Evolutionary conservation across 2,329 filamentous ascomycete genomes (phyloP).

Genomic region (Lecanicillium sp.): DNA sequence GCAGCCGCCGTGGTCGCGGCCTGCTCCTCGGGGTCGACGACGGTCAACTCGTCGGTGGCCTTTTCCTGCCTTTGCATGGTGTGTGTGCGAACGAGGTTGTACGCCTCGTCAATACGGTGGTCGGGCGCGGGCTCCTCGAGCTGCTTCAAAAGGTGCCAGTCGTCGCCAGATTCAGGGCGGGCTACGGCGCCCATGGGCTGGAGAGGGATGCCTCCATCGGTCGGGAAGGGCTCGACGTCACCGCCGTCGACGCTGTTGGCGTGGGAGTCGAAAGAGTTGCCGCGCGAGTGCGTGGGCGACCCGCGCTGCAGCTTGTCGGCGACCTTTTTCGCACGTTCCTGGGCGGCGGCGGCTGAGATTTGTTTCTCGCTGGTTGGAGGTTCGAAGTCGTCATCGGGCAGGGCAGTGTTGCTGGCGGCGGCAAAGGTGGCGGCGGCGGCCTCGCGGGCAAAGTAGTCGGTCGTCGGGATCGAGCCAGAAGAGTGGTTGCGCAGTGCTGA

Average conservation of each 20-base stretch:
- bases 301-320: slow-evolving; percentile 34
- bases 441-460: slow-evolving; percentile 11
- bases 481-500: slow-evolving; percentile 13
- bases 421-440: slow-evolving; percentile 13
- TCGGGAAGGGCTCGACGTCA: slow-evolving; percentile 21
- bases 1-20: slow-evolving; percentile 12
- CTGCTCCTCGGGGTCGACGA: slow-evolving; percentile 16
- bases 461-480: slow-evolving; percentile 14
- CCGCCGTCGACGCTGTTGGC: slow-evolving; percentile 18
- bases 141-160: slow-evolving; percentile 8
- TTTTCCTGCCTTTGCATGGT: slow-evolving; percentile 19
- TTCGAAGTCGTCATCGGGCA: slow-evolving; percentile 21
- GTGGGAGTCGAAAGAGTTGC: slow-evolving; percentile 30
- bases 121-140: slow-evolving; percentile 17
- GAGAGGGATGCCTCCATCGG: slow-evolving; percentile 26
- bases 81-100: slow-evolving; percentile 38
- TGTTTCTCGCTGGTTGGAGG: slow-evolving; percentile 15
- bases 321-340: slow-evolving; percentile 36
- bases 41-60: slow-evolving; percentile 15
- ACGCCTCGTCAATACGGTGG: slow-evolving; percentile 31
- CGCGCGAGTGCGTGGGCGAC: slow-evolving; percentile 29
- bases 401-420: neutral
- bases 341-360: slow-evolving; percentile 35
- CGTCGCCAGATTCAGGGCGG: slow-evolving; percentile 15
- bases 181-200: slow-evolving; percentile 23